Evolutionary conservation across 768 basidiomycete species (phyloP).

Genomic region (Phanerodontia chrysosporium): DNA sequence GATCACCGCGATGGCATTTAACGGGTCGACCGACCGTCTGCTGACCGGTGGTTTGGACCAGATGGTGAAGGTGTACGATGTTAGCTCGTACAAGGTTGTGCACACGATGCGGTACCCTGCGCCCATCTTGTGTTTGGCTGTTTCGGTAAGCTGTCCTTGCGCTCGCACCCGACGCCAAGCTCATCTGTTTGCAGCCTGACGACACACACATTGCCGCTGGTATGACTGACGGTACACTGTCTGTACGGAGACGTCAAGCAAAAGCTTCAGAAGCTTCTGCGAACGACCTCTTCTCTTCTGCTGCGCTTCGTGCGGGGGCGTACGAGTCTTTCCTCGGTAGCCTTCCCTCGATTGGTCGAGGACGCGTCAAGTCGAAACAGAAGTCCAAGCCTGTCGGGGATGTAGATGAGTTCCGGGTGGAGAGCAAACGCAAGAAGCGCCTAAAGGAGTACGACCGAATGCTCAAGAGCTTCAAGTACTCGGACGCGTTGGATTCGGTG

Average conservation of each 20-base stretch:
- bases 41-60: conserved; percentile 92
- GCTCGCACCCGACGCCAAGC: too few species aligned
- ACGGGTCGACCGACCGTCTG: conserved; percentile 69
- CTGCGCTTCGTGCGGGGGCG: conserved; percentile 47
- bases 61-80: conserved; percentile 98
- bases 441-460: conserved; percentile 86
- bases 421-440: conserved; percentile 62
- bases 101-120: conserved; percentile 99
- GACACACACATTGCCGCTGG: conserved; percentile 95
- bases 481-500: conserved; percentile 90
- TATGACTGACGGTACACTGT: conserved; percentile 98
- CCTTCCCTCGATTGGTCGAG: conserved; percentile 53
- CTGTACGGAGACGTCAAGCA: conserved; percentile 83
- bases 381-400: conserved; percentile 53
- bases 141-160: conserved; percentile 64
- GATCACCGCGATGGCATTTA: conserved; percentile 83
- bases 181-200: conserved; percentile 61
- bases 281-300: conserved; percentile 30
- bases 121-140: conserved; percentile 81
- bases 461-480: conserved; percentile 91
- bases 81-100: conserved; percentile 88
- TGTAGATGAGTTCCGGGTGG: conserved; percentile 72
- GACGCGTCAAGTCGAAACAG: conserved; percentile 44
- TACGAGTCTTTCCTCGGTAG: conserved; percentile 66
- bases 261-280: conserved; percentile 57